Conservation (phyloP, 352 stramenopile genomes). For the Vaucheria bursata region DNA sequence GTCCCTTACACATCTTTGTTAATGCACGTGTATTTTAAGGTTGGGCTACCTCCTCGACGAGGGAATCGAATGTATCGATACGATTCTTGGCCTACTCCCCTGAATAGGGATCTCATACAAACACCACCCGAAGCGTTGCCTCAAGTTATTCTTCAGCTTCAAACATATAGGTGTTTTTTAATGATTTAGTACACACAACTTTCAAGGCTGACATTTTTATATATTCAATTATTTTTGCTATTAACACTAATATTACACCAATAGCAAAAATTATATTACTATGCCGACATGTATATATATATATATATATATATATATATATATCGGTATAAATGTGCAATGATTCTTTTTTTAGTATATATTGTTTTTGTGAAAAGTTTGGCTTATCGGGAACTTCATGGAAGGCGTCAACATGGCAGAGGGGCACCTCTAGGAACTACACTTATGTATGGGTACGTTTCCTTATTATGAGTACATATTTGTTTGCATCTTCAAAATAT, state of each 20-base stretch:
- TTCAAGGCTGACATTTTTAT: too few relatives aligned
- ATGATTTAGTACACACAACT: too few relatives aligned
- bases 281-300: too few relatives aligned
- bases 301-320: too few relatives aligned
- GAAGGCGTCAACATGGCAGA: slow-evolving; percentile 5
- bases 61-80: slow-evolving; percentile 23
- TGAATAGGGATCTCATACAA: slow-evolving; percentile 25
- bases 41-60: not conserved
- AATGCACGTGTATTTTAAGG: too few relatives aligned
- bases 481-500: too few relatives aligned
- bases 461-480: not conserved
- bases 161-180: slow-evolving; percentile 8
- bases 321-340: too few relatives aligned
- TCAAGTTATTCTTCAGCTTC: slow-evolving; percentile 31
- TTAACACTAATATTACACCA: too few relatives aligned
- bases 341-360: too few relatives aligned
- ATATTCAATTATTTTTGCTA: too few relatives aligned
- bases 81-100: slow-evolving; percentile 40
- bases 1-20: too few relatives aligned
- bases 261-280: too few relatives aligned
- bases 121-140: slow-evolving; percentile 41
- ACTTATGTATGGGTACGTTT: slow-evolving; percentile 29
- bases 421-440: slow-evolving; percentile 21
- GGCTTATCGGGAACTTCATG: not conserved
- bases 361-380: not conserved